Evolutionary conservation across 129 eudicot genomes (phyloP).

Genomic region (Saposhnikovia divaricata): DNA sequence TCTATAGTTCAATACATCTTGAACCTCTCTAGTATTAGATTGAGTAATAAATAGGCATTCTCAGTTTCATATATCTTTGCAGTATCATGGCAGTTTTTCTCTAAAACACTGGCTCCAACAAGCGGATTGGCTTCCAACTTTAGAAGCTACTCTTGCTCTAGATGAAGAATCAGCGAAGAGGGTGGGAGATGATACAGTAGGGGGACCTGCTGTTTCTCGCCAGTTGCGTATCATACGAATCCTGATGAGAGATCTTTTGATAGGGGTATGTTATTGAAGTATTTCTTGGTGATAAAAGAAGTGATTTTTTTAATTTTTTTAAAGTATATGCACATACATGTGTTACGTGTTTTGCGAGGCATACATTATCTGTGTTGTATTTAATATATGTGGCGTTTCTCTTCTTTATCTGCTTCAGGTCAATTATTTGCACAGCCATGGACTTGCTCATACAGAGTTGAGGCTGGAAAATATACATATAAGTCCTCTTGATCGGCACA

Average conservation of each 20-base stretch:
- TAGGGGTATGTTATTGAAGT: slow-evolving; percentile 64
- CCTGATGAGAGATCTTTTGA: slow-evolving; percentile 90
- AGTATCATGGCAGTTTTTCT: slow-evolving; percentile 96
- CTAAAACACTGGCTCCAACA: slow-evolving; percentile 97
- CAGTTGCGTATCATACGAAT: slow-evolving; percentile 77
- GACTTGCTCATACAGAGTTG: slow-evolving; percentile 98
- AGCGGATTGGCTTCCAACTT: slow-evolving; percentile 92
- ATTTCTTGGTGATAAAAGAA: not conserved
- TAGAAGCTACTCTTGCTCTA: slow-evolving; percentile 94
- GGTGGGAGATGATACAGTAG: slow-evolving; percentile 91
- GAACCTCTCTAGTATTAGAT: not conserved
- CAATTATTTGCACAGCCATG: slow-evolving; percentile 96
- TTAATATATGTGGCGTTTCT: slow-evolving; percentile 6
- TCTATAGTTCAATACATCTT: not conserved
- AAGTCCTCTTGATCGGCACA: slow-evolving; percentile 88
- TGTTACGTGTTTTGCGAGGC: not conserved
- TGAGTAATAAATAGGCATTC: not conserved
- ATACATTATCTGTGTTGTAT: not conserved
- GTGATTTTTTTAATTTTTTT: not conserved
- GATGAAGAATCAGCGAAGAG: slow-evolving; percentile 91
- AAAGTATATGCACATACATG: not conserved
- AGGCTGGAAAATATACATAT: slow-evolving; percentile 91
- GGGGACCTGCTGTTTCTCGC: slow-evolving; percentile 94
- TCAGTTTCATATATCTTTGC: slow-evolving; percentile 13
- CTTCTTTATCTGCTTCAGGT: slow-evolving; percentile 42